Base-by-base conservation (phyloP, 352 stramenopile genomes). In the Pythium phragmiticola region DNA sequence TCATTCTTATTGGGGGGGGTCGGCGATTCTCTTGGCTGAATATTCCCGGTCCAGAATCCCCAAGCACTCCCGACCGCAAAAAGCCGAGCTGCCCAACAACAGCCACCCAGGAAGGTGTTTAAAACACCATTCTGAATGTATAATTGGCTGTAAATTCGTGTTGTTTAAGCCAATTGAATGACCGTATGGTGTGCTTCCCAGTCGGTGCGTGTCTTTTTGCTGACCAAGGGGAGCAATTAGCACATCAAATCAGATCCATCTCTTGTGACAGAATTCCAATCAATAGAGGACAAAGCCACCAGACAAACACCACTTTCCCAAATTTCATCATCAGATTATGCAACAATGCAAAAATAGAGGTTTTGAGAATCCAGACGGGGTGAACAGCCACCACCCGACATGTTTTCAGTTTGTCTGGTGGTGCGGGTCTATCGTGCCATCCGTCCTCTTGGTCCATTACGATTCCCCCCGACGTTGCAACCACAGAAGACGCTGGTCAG, bases 401-500 rank as follows among this genome's bases (percentile, higher is more conserved):
- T 19, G 0, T 28, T 36, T 13, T 16, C 6, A 14, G 0, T 54
- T 14, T 23, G 56, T 73, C 60, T 69, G 60, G 61, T 65, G 60
- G 66, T 73, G 45, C 60, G 49, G 43, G 13, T 33, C 7, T 1
- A 0, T 58, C 46, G 36, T 68, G 66, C n/a, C 66, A 66, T 68
- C 66, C 66, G 28, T 52, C 56, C 60, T 43, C 28, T 28, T 48
- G n/a, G 37, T 43, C 19, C 51, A 60, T 37, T 54, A 45, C 9
- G 17, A 9, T n/a, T 49, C 41, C 54, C 46, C 58, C 48, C 33
- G 46, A 70, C 56, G 50, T 64, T 69, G 63, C 58, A 64, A 59
- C 65, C 65, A 72, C 65, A 72, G 59, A 72, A 72, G 52, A 37
- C 42, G 21, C 9, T 4, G 39, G 21, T 59, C 65, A 68, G 66